phyloP scores from a whole-genome alignment of 2,329 filamentous ascomycete genomes.

The Talaromyces pinophilus region DNA sequence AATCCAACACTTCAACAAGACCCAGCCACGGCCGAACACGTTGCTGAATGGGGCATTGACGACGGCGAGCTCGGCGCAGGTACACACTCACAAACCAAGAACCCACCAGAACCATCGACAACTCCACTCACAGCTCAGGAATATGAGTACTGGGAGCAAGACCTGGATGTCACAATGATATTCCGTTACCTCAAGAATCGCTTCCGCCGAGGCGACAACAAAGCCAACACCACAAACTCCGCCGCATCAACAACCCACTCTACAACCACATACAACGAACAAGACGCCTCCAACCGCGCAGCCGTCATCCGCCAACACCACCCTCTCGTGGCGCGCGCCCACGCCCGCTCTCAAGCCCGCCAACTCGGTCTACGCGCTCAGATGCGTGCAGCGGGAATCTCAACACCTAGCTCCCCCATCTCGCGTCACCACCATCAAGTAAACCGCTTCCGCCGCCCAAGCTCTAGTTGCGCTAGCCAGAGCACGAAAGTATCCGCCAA shows the following conservation, averaged over 20 bases:
- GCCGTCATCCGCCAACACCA: constrained; percentile 87
- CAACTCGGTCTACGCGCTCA: constrained; percentile 36
- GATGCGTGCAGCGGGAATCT: constrained; percentile 24
- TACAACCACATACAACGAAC: constrained; percentile 35
- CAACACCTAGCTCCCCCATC: constrained; percentile 34
- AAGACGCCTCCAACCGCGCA: constrained; percentile 72
- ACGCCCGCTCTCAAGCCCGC: constrained; percentile 50
- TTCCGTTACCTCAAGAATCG: constrained; percentile 82
- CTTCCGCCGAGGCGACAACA: constrained; percentile 60
- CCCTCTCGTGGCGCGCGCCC: constrained; percentile 69
- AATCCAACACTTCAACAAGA: constrained; percentile 31
- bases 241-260: constrained; percentile 27
- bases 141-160: constrained; percentile 86
- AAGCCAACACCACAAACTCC: constrained; percentile 47
- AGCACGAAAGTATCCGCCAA: constrained; percentile 74
- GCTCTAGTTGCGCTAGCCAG: constrained; percentile 81
- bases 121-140: constrained; percentile 49
- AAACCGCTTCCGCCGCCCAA: constrained; percentile 49
- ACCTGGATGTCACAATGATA: constrained; percentile 86
- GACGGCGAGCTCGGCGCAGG: constrained; percentile 54
- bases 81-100: constrained; percentile 53
- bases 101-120: constrained; percentile 36
- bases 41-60: constrained; percentile 67
- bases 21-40: constrained; percentile 47
- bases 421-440: constrained; percentile 33